Base-by-base conservation (phyloP, 768 basidiomycete species). In the Kockovaella imperatae region DNA sequence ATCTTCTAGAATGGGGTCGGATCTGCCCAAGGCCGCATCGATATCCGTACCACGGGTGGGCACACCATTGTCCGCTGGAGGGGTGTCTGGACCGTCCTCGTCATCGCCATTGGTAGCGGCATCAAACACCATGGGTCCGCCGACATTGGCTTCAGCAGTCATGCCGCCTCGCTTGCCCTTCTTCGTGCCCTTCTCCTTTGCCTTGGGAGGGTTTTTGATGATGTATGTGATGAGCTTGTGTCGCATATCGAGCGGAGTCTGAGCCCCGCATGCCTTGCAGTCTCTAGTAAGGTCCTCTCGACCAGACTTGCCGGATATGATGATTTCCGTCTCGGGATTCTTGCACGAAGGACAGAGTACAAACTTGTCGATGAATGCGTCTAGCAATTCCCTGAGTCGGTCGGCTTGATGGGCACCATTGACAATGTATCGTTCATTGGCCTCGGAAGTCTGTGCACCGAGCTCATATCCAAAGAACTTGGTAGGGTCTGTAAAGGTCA, bases 381-480 rank as follows among this genome's bases (percentile, higher is more conserved):
- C 93, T 61, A 99, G 83, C 14, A 99, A 81, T 72, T 97, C 93
- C 49, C 91, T 86, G 24, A 99, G 81, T 50, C 90, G 86, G 35
- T 80, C 75, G 34, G 88, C 83, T 56, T 95, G 82, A 68, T 99
- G 95, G 23, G 88, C 88, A 40, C 95, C 95, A 62, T 97, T 97
- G 73, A 97, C 93, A 57, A 99, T 96, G 76, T 93, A 99, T 39
- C 93, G 80, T 59, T 99, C 95, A 64, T 87, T 87, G 72, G 96
- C 89, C 68, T 87, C 83, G 18, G 90, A 84, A 28, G 90, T 93
- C 74, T 97, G 93, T 28, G 95, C 95, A 55, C 95, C 95, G 49
- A 97, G 83, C 73, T 99, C 95, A 71, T 87, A 90, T 26, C 95
- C 95, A 64, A 99, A 97, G 78, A 91, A 99, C 74, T 99, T 99